Evolutionary conservation across 2,329 filamentous ascomycete genomes (phyloP), one percentile per base, ranked within the genome.

Genomic region (Colletotrichum tabaci): DNA sequence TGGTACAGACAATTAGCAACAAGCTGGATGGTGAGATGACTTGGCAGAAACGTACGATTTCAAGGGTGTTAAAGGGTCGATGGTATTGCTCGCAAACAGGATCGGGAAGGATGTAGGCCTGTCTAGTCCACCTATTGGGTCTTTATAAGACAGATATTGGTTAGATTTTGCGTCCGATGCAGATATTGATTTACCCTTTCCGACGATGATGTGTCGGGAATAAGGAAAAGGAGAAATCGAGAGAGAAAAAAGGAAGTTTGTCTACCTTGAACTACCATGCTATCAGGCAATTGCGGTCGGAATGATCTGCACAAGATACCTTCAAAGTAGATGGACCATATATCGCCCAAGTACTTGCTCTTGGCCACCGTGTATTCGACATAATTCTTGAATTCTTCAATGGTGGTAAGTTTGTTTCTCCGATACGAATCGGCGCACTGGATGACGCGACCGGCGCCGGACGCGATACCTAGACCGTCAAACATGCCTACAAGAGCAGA

Each of bases 351-450:
- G 23, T 52, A 52, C 6, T 52, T 52, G 21, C 49, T 52, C 49
- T 52, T 52, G 2, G 49, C 30, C 6, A 26, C 49, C 1, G 75
- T 69, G 69, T 76, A 72, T 61, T 80, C 75, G 40, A 71, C 76
- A 61, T 74, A 78, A 50, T 44, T 61, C 63, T 64, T 69, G 46
- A 76, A 80, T 12, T 77, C 76, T 40, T 78, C 77, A 61, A 79
- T 67, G 18, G 74, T 78, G 61, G 62, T 61, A 23, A 80, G 73
- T 38, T 61, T 76, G 75, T 81, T 81, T 52, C 72, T 76, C 16
- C 72, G 72, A 69, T 76, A 77, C 8, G 79, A 74, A 73, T 81
- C 79, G 44, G 72, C 76, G 70, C 79, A 80, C 62, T 66, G 73
- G 42, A 80, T 80, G 9, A 73, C 53, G 21, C 49, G 42, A 35